Evolutionary conservation across 352 stramenopile genomes (phyloP), one percentile per base, ranked within the genome.

Genomic region (Phytophthora niederhauseri): DNA sequence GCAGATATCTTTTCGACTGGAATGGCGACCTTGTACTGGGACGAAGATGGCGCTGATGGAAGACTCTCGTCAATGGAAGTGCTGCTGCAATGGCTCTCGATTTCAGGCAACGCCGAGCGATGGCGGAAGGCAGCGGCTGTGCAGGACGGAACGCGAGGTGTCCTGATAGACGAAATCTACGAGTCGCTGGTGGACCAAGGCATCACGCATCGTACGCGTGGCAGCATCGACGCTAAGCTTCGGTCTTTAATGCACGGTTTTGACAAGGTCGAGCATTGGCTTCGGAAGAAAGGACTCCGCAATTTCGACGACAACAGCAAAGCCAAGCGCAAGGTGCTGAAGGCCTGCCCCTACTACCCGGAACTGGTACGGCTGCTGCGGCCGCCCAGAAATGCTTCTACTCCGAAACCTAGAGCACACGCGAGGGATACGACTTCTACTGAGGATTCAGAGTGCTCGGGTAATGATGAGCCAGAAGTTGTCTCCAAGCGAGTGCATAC

Each of bases 81-180:
- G 24, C 22, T 80, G 28, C 28, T 80, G 20, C 49, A 55, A 50
- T 79, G 68, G 63, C 55, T 79, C 24, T 53, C 55, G n/a, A 24
- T 38, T 20, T 53, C 59, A 48, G 59, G 45, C 6, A 79, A 79
- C 22, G 64, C 57, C 19, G 9, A 57, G 7, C 59, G 72, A 1
- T 79, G 72, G 72, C 22, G 48, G 48, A 17, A 57, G 26, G 51
- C 61, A 26, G 30, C 20, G 6, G 2, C 24, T 19, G 20, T 30
- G 26, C 38, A 22, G 36, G 38, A 61, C 34, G 57, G 19, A 11
- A 54, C 15, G 4, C 56, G 50, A 3, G 17, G 3, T 19, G 17
- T 46, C 14, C 8, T 71, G 49, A 46, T 57, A 22, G 20, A 57
- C 14, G 57, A 66, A 30, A 57, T 71, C 24, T 48, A 50, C 30